Evolutionary conservation across 192 early-diverging fungal genomes (phyloP), one percentile per base, ranked within the genome.

Genomic region (Lunasporangiospora selenospora): DNA sequence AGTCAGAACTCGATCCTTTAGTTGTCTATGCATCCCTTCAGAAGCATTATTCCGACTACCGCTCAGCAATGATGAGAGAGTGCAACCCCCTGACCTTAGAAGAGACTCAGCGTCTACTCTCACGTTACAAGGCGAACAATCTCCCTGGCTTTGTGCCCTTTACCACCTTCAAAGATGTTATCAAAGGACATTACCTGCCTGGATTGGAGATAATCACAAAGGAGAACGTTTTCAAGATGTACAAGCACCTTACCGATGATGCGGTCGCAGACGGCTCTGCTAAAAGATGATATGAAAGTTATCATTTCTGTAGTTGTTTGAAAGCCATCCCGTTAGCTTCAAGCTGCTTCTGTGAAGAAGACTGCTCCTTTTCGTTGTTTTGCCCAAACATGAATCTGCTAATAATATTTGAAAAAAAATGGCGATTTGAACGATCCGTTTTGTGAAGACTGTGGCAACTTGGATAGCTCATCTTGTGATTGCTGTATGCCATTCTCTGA

Each of bases 161-260:
- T 4, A 27, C 10, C 6, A 37, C 32, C 4, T 48, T 59, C 36
- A 59, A 59, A 27, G 39, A 30, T 34, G 38, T 59, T 37, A 16
- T 59, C 43, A 59, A 59, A 8, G 45, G 45, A 0, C 43, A 59
- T 30, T 59, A 48, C 24, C 15, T 59, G 45, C 16, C 23, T 11
- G 31, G 15, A 1, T 59, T 43, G 57, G 4, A 18, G n/a, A 7
- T 0, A 16, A 9, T 48, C 33, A 59, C 44, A 13, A 27, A 48
- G 16, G 24, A 16, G 0, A 33, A 48, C 4, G 23, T 59, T 13
- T n/a, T 1, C 18, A n/a, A 26, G 21, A 48, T 48, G 44, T 32
- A 38, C 45, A 46, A 9, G 8, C 21, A 39, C 16, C 57, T 59
- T 26, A 18, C 45, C 0, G 43, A 59, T 0, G 45, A n/a, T n/a